Conservation (phyloP, 140 eudicot species). For the Senecio squalidus region DNA sequence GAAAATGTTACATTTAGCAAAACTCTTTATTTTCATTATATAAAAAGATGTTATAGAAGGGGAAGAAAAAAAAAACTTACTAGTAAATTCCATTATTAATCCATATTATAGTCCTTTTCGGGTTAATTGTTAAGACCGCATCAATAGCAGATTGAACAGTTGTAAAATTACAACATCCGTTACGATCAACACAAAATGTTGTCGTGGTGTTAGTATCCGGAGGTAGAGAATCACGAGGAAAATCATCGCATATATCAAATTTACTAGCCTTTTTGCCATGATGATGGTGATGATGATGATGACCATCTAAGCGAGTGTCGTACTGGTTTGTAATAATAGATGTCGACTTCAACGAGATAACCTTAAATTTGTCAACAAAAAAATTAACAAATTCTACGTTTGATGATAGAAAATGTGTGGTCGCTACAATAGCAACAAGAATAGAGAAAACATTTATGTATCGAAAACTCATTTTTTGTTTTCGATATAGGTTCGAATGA, state of each 20-base stretch:
- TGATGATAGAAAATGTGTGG: conserved; percentile 36
- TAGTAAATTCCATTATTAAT: conserved; percentile 75
- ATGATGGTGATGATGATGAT: conserved; percentile 26
- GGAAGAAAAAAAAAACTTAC: conserved; percentile 39
- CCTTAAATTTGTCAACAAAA: conserved; percentile 9
- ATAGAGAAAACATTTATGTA: conserved; percentile 23
- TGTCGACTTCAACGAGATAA: neutral
- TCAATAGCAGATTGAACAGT: conserved; percentile 79
- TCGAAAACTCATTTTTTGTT: conserved; percentile 34
- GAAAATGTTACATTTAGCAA: neutral
- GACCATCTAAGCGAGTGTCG: conserved; percentile 20
- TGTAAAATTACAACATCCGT: conserved; percentile 90
- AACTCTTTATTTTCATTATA: too few species aligned
- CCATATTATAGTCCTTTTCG: conserved; percentile 70
- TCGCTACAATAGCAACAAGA: conserved; percentile 41
- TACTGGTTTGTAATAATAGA: conserved; percentile 10
- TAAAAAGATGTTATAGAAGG: too few species aligned
- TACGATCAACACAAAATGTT: conserved; percentile 64
- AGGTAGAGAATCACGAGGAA: conserved; percentile 68
- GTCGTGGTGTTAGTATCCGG: conserved; percentile 74
- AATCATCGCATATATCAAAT: conserved; percentile 54
- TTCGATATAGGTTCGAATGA: conserved; percentile 7
- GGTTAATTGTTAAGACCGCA: conserved; percentile 41
- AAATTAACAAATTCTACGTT: conserved; percentile 13
- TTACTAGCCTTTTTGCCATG: conserved; percentile 22